Percentiles rank a stretch among this genome's conserved stretches.
Evolutionary conservation across 2,329 filamentous ascomycete species (phyloP).

Genomic region (Dothistroma septosporum): DNA sequence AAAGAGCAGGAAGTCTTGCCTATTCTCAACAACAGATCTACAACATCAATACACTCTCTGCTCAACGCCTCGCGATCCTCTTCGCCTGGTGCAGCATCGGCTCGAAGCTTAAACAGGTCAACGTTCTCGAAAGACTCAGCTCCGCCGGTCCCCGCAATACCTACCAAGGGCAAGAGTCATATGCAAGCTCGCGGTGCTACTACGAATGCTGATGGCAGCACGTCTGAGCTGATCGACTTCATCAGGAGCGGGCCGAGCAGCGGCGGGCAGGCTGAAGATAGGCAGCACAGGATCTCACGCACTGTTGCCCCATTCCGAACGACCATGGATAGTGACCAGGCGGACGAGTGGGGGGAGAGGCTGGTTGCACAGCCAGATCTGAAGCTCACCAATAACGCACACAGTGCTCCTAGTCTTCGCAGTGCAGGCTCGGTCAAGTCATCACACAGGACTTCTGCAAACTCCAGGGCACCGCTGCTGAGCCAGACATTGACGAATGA

Average conservation of each 20-base stretch:
- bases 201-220: constrained; percentile 61
- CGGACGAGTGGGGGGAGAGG: constrained; percentile 41
- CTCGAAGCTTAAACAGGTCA: constrained; percentile 19
- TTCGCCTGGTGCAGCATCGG: constrained; percentile 21
- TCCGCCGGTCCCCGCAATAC: constrained; percentile 29
- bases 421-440: constrained; percentile 19
- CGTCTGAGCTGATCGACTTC: constrained; percentile 89
- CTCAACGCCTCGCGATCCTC: constrained; percentile 21
- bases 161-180: constrained; percentile 20
- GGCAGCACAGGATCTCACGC: constrained; percentile 69
- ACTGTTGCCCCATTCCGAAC: constrained; percentile 79
- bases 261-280: constrained; percentile 36
- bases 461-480: constrained; percentile 36
- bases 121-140: constrained; percentile 16
- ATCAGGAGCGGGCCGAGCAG: constrained; percentile 73
- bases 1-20: constrained; percentile 25
- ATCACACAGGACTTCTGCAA: constrained; percentile 36
- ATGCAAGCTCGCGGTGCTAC: constrained; percentile 49
- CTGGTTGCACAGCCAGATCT: constrained; percentile 18
- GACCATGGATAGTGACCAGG: constrained; percentile 81
- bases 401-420: constrained; percentile 11
- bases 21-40: constrained; percentile 24
- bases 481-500: constrained; percentile 8
- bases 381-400: constrained; percentile 19
- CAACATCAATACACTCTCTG: constrained; percentile 23